Conservation (phyloP, 306 rosid genomes). For the Arachis stenosperma region DNA sequence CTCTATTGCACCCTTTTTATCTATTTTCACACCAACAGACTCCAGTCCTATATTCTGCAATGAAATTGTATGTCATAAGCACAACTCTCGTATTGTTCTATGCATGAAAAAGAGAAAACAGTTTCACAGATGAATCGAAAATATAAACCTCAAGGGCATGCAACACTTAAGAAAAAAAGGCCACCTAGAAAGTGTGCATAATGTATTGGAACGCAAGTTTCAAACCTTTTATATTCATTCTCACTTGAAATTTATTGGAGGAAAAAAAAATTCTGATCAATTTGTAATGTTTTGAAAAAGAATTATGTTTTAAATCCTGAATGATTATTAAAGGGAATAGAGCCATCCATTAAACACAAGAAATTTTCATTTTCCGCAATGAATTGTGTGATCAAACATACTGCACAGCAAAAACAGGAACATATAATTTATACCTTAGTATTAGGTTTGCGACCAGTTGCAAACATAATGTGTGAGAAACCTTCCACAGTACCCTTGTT, state of each 20-base stretch:
- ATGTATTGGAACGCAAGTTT: slow-evolving; percentile 18
- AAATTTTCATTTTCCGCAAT: background rate
- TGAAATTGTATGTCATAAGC: slow-evolving; percentile 39
- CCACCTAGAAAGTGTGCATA: slow-evolving; percentile 21
- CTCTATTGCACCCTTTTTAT: slow-evolving; percentile 87
- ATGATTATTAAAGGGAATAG: background rate
- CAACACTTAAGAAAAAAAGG: slow-evolving; percentile 18
- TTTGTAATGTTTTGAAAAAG: slow-evolving; percentile 26
- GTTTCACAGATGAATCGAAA: slow-evolving; percentile 25
- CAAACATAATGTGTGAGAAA: slow-evolving; percentile 93
- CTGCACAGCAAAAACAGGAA: background rate
- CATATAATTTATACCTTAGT: slow-evolving; percentile 61
- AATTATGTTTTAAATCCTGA: background rate
- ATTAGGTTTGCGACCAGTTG: slow-evolving; percentile 95
- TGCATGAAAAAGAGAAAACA: slow-evolving; percentile 22
- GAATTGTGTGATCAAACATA: slow-evolving; percentile 7
- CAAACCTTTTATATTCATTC: slow-evolving; percentile 21
- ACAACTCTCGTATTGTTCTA: slow-evolving; percentile 11
- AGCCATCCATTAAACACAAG: background rate
- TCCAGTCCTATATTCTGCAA: slow-evolving; percentile 95
- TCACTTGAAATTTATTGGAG: slow-evolving; percentile 18
- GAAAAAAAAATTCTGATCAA: slow-evolving; percentile 25
- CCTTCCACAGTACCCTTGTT: slow-evolving; percentile 83
- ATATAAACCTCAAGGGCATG: slow-evolving; percentile 27
- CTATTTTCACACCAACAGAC: slow-evolving; percentile 73